Evolutionary conservation across 2,329 filamentous ascomycete species (phyloP).

Genomic region (Cytospora piceae): DNA sequence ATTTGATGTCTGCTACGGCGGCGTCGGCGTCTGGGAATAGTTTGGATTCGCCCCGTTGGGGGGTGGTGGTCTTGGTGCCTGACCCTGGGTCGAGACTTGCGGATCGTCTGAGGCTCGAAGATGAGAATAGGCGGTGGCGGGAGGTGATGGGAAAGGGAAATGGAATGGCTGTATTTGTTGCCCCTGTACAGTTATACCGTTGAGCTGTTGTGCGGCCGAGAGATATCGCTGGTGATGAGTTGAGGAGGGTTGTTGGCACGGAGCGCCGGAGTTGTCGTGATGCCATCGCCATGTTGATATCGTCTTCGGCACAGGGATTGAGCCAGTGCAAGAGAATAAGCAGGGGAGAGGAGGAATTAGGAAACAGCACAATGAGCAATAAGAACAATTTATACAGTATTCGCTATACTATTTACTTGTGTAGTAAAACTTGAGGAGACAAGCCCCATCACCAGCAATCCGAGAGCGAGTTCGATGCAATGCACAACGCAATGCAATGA

Average conservation of each 20-base stretch:
- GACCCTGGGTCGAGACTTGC: not conserved
- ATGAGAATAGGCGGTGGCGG: conserved; percentile 21
- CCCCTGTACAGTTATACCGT: conserved; percentile 4
- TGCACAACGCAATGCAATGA: not conserved
- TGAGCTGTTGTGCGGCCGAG: not conserved
- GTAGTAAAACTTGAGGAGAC: not conserved
- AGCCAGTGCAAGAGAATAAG: not conserved
- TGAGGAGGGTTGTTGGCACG: conserved; percentile 19
- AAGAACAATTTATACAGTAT: too few species aligned
- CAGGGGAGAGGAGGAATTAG: too few species aligned
- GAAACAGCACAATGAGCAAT: too few species aligned
- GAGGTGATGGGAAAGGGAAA: not conserved
- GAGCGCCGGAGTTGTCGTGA: conserved; percentile 26
- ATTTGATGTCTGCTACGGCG: conserved; percentile 71
- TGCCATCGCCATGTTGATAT: conserved; percentile 22
- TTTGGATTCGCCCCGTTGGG: conserved; percentile 47
- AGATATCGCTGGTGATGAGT: conserved; percentile 11
- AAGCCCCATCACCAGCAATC: too few species aligned
- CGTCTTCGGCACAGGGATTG: not conserved
- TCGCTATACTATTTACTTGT: too few species aligned
- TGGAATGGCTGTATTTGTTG: not conserved
- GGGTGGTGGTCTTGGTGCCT: conserved; percentile 14
- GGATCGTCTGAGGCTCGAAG: conserved; percentile 8
- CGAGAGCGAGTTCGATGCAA: too few species aligned
- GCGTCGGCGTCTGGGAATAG: conserved; percentile 62